phyloP scores from a whole-genome alignment of 1,284 basidiomycete species.

The Xerocomus amazonicus region DNA sequence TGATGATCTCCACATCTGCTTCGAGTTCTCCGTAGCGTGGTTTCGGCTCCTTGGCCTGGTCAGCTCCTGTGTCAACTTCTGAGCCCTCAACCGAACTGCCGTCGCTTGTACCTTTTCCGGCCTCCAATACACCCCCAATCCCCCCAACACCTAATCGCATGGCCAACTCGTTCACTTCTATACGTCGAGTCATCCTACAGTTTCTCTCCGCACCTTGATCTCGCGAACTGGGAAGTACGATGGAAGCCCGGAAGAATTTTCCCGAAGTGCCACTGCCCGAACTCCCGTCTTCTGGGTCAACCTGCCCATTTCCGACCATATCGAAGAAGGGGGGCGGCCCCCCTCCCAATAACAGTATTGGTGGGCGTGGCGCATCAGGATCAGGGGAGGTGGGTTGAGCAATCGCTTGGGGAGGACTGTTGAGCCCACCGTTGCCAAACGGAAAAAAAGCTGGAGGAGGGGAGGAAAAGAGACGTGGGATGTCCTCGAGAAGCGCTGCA shows the following conservation, averaged over 20 bases:
- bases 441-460: conserved; percentile 17
- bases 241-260: conserved; percentile 67
- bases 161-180: conserved; percentile 74
- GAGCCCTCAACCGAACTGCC: conserved; percentile 7
- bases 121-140: conserved; percentile 65
- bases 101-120: conserved; percentile 14
- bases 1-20: conserved; percentile 13
- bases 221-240: conserved; percentile 65
- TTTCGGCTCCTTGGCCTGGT: conserved; percentile 3
- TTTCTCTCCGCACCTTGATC: conserved; percentile 53
- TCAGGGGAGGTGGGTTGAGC: conserved; percentile 19
- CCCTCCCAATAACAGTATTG: conserved; percentile 52
- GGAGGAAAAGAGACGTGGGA: conserved; percentile 48
- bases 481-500: conserved; percentile 50
- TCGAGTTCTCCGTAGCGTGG: conserved; percentile 17
- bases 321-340: conserved; percentile 27
- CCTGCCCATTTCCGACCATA: conserved; percentile 18
- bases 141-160: conserved; percentile 76
- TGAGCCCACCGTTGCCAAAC: conserved; percentile 2
- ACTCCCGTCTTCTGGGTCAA: conserved; percentile 22
- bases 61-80: conserved; percentile 9
- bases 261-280: conserved; percentile 13
- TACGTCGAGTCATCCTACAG: conserved; percentile 57
- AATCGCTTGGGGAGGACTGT: conserved; percentile 10
- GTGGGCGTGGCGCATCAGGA: conserved; percentile 37